Conservation (phyloP, 805 yeast genomes). For the Groenewaldozyma tartarivorans region DNA sequence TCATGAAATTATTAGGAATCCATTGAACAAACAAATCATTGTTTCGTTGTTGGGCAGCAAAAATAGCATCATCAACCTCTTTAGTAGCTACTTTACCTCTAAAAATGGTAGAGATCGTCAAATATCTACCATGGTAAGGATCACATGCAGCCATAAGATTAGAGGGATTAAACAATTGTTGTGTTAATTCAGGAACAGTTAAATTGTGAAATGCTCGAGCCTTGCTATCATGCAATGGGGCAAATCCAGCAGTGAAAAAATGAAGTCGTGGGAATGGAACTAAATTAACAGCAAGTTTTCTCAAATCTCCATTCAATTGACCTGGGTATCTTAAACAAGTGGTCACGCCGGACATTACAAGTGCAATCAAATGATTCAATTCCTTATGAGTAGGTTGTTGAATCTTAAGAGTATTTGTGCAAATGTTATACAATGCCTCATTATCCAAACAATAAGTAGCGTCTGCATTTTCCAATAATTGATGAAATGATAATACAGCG, state of each 20-base stretch:
- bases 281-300: slow-evolving; percentile 88
- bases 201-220: slow-evolving; percentile 78
- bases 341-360: slow-evolving; percentile 94
- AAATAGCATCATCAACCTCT: slow-evolving; percentile 94
- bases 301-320: slow-evolving; percentile 84
- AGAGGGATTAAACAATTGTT: slow-evolving; percentile 86
- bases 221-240: slow-evolving; percentile 78
- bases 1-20: slow-evolving; percentile 95
- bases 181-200: slow-evolving; percentile 87
- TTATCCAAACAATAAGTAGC: slow-evolving; percentile 94
- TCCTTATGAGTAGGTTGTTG: slow-evolving; percentile 71
- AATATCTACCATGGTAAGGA: slow-evolving; percentile 84
- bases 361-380: slow-evolving; percentile 74
- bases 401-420: slow-evolving; percentile 75
- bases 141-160: slow-evolving; percentile 97
- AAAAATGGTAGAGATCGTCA: slow-evolving; percentile 90
- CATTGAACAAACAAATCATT: slow-evolving; percentile 83
- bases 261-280: slow-evolving; percentile 96
- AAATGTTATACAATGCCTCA: slow-evolving; percentile 86
- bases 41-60: slow-evolving; percentile 75
- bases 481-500: slow-evolving; percentile 87
- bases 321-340: slow-evolving; percentile 94
- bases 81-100: slow-evolving; percentile 89
- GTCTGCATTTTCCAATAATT: slow-evolving; percentile 83
- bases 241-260: slow-evolving; percentile 93